Percentiles rank a stretch among this genome's conserved stretches.
These are phyloP conservation scores for Phaeophleospora eucalypticola DNA, from an alignment of 2,329 filamentous ascomycete genomes.

Conservation along the genomic window DNA sequence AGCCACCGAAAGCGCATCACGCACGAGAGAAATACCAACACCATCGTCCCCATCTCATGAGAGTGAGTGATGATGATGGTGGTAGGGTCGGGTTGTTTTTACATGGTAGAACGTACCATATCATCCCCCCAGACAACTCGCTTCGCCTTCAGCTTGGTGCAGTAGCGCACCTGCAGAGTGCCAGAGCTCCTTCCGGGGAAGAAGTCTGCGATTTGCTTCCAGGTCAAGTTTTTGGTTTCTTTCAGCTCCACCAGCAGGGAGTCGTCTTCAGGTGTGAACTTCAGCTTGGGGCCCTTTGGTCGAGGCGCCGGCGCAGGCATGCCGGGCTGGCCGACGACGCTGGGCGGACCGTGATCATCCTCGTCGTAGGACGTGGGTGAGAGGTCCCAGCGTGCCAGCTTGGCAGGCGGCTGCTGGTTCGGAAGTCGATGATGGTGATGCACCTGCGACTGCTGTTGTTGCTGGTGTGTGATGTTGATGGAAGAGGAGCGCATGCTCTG, in stretches of 20 bases:
- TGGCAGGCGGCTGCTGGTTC: slow-evolving; percentile 65
- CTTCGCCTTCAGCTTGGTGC: slow-evolving; percentile 91
- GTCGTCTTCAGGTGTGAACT: slow-evolving; percentile 91
- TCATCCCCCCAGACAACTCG: slow-evolving; percentile 91
- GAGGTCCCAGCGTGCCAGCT: slow-evolving; percentile 54
- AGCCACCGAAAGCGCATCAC: background rate
- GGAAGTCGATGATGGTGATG: slow-evolving; percentile 82
- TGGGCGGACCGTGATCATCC: slow-evolving; percentile 60
- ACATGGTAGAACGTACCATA: slow-evolving; percentile 54
- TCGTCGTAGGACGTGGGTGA: slow-evolving; percentile 35
- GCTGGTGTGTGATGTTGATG: slow-evolving; percentile 31
- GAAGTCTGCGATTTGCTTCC: slow-evolving; percentile 97
- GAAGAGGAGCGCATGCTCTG: slow-evolving; percentile 17
- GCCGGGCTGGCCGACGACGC: slow-evolving; percentile 77
- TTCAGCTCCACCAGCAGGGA: slow-evolving; percentile 83
- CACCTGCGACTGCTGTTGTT: slow-evolving; percentile 42
- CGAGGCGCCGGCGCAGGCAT: slow-evolving; percentile 80
- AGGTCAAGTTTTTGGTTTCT: slow-evolving; percentile 89
- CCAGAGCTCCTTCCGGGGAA: slow-evolving; percentile 88
- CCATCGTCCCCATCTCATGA: too few relatives aligned
- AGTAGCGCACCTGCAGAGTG: slow-evolving; percentile 89
- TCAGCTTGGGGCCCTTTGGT: slow-evolving; percentile 83
- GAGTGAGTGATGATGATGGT: background rate
- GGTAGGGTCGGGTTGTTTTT: background rate
- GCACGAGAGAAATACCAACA: too few relatives aligned